Percentiles rank a stretch among this genome's conserved stretches.
These are phyloP conservation scores for Dactylorhiza incarnata DNA, from an alignment of 106 monocot species.

Conservation along the genomic window DNA sequence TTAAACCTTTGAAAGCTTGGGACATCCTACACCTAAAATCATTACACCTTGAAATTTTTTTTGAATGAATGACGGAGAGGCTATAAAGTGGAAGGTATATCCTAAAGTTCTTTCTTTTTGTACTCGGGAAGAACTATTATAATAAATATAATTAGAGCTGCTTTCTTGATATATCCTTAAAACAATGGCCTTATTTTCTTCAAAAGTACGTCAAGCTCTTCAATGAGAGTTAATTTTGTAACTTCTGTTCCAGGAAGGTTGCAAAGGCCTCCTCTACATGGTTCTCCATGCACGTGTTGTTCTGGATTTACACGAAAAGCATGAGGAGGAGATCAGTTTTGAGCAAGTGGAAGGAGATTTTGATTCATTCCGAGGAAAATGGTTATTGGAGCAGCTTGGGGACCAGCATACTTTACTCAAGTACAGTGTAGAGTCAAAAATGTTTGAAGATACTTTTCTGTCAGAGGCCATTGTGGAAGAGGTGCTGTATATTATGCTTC, in stretches of 20 bases:
- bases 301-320: slow-evolving; percentile 69
- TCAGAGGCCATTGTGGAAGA: slow-evolving; percentile 90
- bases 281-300: slow-evolving; percentile 91
- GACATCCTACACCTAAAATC: no score
- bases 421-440: slow-evolving; percentile 87
- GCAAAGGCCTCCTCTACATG: slow-evolving; percentile 94
- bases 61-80: no score
- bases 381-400: slow-evolving; percentile 87
- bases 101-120: not conserved
- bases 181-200: not conserved
- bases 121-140: not conserved
- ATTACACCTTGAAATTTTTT: no score
- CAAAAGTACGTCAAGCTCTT: not conserved
- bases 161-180: not conserved
- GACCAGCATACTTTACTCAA: slow-evolving; percentile 78
- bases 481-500: slow-evolving; percentile 23
- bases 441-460: slow-evolving; percentile 77
- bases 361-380: slow-evolving; percentile 80
- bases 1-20: no score
- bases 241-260: slow-evolving; percentile 67
- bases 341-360: slow-evolving; percentile 97
- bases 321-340: slow-evolving; percentile 74
- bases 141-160: not conserved
- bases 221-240: not conserved
- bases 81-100: no score